phyloP scores from a whole-genome alignment of 371 early-diverging fungal genomes.

The Zychaea mexicana region DNA sequence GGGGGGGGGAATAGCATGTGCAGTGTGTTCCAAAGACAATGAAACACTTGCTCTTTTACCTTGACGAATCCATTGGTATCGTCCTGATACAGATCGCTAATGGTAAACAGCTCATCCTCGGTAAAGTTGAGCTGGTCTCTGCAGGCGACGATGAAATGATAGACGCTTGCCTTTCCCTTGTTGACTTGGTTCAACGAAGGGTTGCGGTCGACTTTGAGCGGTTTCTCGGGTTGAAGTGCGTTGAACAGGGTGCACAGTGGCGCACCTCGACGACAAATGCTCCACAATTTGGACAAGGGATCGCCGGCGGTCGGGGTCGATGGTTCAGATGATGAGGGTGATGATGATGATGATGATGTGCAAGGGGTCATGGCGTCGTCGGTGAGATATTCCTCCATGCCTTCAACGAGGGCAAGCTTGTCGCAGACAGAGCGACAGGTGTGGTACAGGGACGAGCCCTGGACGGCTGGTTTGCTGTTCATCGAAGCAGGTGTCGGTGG shows the following conservation, averaged over 20 bases:
- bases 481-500: slow-evolving; percentile 26
- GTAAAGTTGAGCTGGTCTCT: slow-evolving; percentile 65
- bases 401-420: slow-evolving; percentile 59
- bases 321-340: slow-evolving; percentile 28
- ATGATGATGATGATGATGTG: slow-evolving; percentile 18
- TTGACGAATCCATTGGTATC: slow-evolving; percentile 95
- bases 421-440: slow-evolving; percentile 62
- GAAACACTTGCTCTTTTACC: slow-evolving; percentile 49
- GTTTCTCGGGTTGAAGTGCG: slow-evolving; percentile 63
- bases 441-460: slow-evolving; percentile 65
- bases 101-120: slow-evolving; percentile 83
- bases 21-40: no score
- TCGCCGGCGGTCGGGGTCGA: slow-evolving; percentile 48
- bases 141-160: slow-evolving; percentile 77
- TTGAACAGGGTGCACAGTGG: slow-evolving; percentile 86
- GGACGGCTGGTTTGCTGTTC: slow-evolving; percentile 38
- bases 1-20: no score
- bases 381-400: slow-evolving; percentile 59
- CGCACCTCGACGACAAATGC: slow-evolving; percentile 83
- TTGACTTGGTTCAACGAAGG: slow-evolving; percentile 62
- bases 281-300: slow-evolving; percentile 88
- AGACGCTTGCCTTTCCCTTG: slow-evolving; percentile 82
- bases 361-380: slow-evolving; percentile 20
- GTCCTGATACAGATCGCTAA: slow-evolving; percentile 88
- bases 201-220: slow-evolving; percentile 54